Evolutionary conservation across 495 filamentous ascomycete species (phyloP), one percentile per base, ranked within the genome.

Genomic region (Penicillium chermesinum): DNA sequence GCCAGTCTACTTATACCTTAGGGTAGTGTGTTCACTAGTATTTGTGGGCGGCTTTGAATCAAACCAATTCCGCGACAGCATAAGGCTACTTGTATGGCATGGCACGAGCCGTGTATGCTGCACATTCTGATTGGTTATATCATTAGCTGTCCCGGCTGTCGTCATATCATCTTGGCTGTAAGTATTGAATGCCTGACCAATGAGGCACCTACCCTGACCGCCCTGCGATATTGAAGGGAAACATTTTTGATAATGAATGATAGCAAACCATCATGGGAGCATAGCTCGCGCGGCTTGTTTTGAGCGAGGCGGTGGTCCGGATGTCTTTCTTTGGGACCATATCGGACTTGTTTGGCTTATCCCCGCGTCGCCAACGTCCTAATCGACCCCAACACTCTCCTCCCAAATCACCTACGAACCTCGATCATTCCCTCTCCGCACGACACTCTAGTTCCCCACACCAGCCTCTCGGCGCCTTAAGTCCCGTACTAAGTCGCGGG

Each of bases 271-370:
- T n/a, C n/a, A 54, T 57, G 49, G 48, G 37, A 55, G 42, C 39
- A 12, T 16, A 49, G 46, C 38, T 19, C 25, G 25, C 25, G 5
- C 44, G 38, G 40, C 49, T 53, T 41, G 53, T 32, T 48, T 33
- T 50, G 33, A 25, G 42, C 25, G 49, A 48, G 15, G 49, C 41
- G 38, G 25, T 33, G 21, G 13, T 34, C 46, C 39, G 50, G 30
- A 63, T 63, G 59, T 42, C 56, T 41, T 36, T 54, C 41, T 62
- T 58, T 37, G 41, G 36, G 20, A 58, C 38, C 25, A 13, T 59
- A 7, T 48, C 50, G 30, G 44, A 53, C 1, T 22, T 57, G 35
- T 30, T 59, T 20, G 34, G 17, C 19, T 37, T 59, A 15, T 59
- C 59, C 9, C 59, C 56, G 25, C 52, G 39, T 54, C 50, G 53